Evolutionary conservation across 352 stramenopile genomes (phyloP).

Genomic region (Pilasporangium apinafurcum): DNA sequence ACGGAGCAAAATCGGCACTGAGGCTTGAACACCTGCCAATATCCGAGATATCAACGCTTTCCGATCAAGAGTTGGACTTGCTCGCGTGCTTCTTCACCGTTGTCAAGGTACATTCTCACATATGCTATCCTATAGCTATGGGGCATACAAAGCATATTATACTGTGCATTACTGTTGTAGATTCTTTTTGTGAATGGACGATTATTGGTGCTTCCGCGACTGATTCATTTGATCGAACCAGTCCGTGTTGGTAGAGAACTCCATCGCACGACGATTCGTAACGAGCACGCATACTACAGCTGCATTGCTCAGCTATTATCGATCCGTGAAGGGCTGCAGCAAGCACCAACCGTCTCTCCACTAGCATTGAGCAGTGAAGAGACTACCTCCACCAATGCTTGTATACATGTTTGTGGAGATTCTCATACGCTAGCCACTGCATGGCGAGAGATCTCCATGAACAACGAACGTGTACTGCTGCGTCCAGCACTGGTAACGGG

Average conservation of each 20-base stretch:
- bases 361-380: background rate
- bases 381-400: conserved; percentile 37
- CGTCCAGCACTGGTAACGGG: conserved; percentile 85
- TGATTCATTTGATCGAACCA: conserved; percentile 64
- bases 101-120: conserved; percentile 35
- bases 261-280: conserved; percentile 78
- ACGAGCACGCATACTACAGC: conserved; percentile 85
- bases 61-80: conserved; percentile 61
- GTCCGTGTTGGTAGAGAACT: conserved; percentile 48
- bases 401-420: conserved; percentile 82
- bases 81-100: conserved; percentile 76
- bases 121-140: background rate
- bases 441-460: conserved; percentile 62
- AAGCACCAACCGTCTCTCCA: background rate
- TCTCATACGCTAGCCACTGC: conserved; percentile 87
- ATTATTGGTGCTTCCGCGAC: conserved; percentile 30
- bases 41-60: conserved; percentile 1
- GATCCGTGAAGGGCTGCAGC: conserved; percentile 15
- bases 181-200: conserved; percentile 72
- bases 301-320: conserved; percentile 82
- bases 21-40: background rate
- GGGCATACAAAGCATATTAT: no score
- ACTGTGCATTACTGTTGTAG: conserved; percentile 2
- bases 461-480: conserved; percentile 11
- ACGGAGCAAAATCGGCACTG: background rate